Conservation (phyloP, 1,284 basidiomycete species). For the Ganoderma resinaceum region DNA sequence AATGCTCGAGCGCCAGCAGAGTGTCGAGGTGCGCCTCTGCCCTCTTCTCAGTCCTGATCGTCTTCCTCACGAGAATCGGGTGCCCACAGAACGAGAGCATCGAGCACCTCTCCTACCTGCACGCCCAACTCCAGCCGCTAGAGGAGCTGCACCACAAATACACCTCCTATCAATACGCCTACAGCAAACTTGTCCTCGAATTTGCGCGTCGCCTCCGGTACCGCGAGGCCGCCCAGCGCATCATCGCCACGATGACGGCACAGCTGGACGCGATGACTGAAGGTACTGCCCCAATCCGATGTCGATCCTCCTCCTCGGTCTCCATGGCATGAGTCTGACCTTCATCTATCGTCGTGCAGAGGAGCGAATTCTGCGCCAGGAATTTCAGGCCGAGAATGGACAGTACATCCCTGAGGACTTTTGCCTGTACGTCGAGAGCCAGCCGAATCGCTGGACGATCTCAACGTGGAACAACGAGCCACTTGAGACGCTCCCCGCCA, state of each 20-base stretch:
- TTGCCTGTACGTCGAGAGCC: conserved; percentile 74
- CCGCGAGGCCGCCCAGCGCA: conserved; percentile 65
- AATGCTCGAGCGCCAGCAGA: conserved; percentile 73
- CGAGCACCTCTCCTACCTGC: conserved; percentile 59
- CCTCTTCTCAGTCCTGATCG: neutral
- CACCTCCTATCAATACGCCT: conserved; percentile 71
- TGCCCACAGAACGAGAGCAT: conserved; percentile 54
- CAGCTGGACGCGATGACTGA: conserved; percentile 68
- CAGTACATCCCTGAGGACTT: conserved; percentile 77
- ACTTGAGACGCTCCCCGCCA: conserved; percentile 62
- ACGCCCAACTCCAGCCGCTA: conserved; percentile 64
- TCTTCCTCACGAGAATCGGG: neutral
- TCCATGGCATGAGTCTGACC: neutral
- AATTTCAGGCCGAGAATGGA: conserved; percentile 77
- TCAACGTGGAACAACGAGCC: conserved; percentile 59
- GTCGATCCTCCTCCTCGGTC: neutral
- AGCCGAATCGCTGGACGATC: conserved; percentile 74
- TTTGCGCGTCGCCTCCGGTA: conserved; percentile 73
- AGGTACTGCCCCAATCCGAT: conserved; percentile 48
- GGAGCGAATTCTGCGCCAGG: conserved; percentile 65
- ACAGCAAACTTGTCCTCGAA: conserved; percentile 74
- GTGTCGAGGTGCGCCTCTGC: conserved; percentile 60
- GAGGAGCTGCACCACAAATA: conserved; percentile 70
- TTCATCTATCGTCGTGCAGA: conserved; percentile 50
- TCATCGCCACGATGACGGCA: conserved; percentile 68